Evolutionary conservation across 805 yeast species (phyloP).

Genomic region (Groenewaldozyma tartarivorans): DNA sequence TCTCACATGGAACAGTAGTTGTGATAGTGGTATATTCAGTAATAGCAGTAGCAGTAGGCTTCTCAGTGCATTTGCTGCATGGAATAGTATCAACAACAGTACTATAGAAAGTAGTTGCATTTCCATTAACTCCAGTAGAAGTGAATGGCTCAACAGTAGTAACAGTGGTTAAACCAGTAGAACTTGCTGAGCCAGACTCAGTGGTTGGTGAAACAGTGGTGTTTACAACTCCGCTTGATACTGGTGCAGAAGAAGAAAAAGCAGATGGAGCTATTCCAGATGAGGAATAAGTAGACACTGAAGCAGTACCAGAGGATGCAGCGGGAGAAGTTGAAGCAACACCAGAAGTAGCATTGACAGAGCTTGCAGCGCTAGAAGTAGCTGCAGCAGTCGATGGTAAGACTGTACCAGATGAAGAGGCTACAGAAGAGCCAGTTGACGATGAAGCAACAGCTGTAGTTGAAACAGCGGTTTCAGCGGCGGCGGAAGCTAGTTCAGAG

Average conservation of each 20-base stretch:
- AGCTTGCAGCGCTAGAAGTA: background rate
- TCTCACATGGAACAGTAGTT: background rate
- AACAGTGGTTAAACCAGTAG: background rate
- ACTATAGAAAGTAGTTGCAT: background rate
- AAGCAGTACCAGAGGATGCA: background rate
- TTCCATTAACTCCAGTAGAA: background rate
- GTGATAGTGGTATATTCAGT: background rate
- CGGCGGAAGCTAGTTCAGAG: constrained; percentile 8
- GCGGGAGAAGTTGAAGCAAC: background rate
- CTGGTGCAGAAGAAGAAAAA: background rate
- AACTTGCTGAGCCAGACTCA: background rate
- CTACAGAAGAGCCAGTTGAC: background rate
- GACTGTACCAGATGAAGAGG: background rate
- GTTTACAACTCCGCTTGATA: no score
- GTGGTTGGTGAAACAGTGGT: background rate
- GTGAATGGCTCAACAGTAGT: background rate
- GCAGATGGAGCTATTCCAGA: background rate
- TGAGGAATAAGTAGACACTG: background rate
- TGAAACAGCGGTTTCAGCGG: constrained; percentile 3
- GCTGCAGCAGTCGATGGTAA: background rate
- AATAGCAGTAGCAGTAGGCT: constrained; percentile 2
- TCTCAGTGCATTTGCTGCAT: background rate
- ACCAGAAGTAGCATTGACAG: background rate
- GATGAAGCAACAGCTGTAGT: background rate
- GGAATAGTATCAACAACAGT: background rate